Evolutionary conservation across 2,329 filamentous ascomycete species (phyloP).

Genomic region (Trichophyton rubrum): DNA sequence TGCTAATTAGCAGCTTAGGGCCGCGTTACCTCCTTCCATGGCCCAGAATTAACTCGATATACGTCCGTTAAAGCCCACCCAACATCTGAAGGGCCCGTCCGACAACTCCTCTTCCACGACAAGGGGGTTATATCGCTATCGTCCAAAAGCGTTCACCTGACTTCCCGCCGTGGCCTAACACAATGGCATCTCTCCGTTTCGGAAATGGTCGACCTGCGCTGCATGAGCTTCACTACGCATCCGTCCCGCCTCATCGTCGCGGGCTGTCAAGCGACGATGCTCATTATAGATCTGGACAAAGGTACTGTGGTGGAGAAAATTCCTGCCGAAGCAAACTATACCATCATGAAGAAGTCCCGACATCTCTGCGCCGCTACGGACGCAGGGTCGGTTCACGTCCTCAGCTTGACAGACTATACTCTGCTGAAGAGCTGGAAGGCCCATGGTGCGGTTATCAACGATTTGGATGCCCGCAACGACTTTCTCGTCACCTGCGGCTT

Average conservation of each 20-base stretch:
- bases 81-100: slow-evolving; percentile 61
- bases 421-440: slow-evolving; percentile 82
- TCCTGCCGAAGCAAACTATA: slow-evolving; percentile 64
- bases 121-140: slow-evolving; percentile 81
- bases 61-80: slow-evolving; percentile 78
- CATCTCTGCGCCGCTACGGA: slow-evolving; percentile 87
- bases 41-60: slow-evolving; percentile 72
- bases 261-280: slow-evolving; percentile 75
- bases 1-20: slow-evolving; percentile 44
- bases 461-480: slow-evolving; percentile 95
- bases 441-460: slow-evolving; percentile 76
- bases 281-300: slow-evolving; percentile 60
- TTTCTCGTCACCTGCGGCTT: slow-evolving; percentile 92
- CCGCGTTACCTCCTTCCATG: slow-evolving; percentile 76
- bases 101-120: slow-evolving; percentile 82
- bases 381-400: slow-evolving; percentile 68
- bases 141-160: slow-evolving; percentile 73
- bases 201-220: slow-evolving; percentile 75
- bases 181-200: slow-evolving; percentile 76
- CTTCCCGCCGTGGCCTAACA: slow-evolving; percentile 65
- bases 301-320: slow-evolving; percentile 62
- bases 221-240: slow-evolving; percentile 91
- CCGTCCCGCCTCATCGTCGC: slow-evolving; percentile 76
- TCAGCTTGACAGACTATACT: slow-evolving; percentile 66
- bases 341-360: slow-evolving; percentile 75